These are phyloP conservation scores for Aspergillus nomiae DNA, from an alignment of 2,329 filamentous ascomycete species.

Conservation along the genomic window DNA sequence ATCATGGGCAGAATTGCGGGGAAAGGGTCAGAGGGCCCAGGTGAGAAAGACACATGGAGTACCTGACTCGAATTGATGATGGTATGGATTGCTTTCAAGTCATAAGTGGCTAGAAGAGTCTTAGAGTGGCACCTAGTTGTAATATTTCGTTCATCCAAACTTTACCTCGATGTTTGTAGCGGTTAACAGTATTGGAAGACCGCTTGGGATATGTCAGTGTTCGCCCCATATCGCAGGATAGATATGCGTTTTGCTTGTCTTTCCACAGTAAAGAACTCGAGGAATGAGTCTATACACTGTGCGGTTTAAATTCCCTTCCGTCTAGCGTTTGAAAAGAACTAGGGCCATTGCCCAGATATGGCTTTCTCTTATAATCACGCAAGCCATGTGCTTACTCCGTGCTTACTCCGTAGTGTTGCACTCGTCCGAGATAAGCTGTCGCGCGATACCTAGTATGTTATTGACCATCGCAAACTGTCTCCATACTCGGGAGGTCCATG, in stretches of 20 bases:
- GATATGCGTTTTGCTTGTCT: background rate
- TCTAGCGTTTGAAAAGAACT: background rate
- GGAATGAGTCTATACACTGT: background rate
- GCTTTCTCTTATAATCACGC: background rate
- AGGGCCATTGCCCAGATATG: background rate
- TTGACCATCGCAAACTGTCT: conserved; percentile 8
- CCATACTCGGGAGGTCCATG: conserved; percentile 16
- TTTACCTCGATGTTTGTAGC: conserved; percentile 65
- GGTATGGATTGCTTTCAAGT: conserved; percentile 69
- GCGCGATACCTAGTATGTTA: background rate
- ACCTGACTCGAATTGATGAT: conserved; percentile 76
- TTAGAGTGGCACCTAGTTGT: background rate
- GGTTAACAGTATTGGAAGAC: conserved; percentile 66
- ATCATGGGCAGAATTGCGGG: conserved; percentile 83
- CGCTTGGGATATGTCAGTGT: conserved; percentile 62
- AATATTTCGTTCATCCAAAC: background rate
- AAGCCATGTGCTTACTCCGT: background rate
- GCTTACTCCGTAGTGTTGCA: background rate
- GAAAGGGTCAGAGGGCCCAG: conserved; percentile 64
- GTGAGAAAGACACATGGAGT: conserved; percentile 77
- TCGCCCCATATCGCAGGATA: conserved; percentile 37
- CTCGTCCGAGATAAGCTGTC: conserved; percentile 11
- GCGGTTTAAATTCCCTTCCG: background rate
- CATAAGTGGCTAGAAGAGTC: conserved; percentile 63
- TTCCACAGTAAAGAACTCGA: background rate